Evolutionary conservation across 2,329 filamentous ascomycete genomes (phyloP).

Genomic region (Rhexocercosporidium sp.): DNA sequence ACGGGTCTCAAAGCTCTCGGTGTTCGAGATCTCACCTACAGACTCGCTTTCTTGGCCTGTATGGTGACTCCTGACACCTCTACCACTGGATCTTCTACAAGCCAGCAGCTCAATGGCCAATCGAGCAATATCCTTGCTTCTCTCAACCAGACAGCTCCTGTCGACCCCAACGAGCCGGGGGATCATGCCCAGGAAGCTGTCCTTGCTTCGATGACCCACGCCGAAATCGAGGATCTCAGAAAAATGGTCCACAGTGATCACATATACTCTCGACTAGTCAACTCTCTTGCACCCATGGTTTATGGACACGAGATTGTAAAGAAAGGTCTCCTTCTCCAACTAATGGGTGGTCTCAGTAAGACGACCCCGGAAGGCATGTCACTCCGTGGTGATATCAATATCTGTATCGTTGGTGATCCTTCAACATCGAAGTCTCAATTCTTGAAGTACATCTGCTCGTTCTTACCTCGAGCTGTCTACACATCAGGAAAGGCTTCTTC

Average conservation of each 20-base stretch:
- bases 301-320: slow-evolving; percentile 98
- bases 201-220: slow-evolving; percentile 80
- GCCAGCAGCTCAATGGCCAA: slow-evolving; percentile 71
- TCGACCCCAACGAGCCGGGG: slow-evolving; percentile 72
- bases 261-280: slow-evolving; percentile 90
- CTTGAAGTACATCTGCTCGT: slow-evolving; percentile 95
- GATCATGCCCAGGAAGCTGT: slow-evolving; percentile 88
- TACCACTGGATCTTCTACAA: slow-evolving; percentile 75
- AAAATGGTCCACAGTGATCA: slow-evolving; percentile 94
- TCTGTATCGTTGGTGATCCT: slow-evolving; percentile 96
- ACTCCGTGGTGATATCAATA: slow-evolving; percentile 96
- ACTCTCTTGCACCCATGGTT: slow-evolving; percentile 94
- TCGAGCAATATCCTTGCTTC: slow-evolving; percentile 85
- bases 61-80: slow-evolving; percentile 93
- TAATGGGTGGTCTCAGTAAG: slow-evolving; percentile 96
- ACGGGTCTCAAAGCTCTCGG: slow-evolving; percentile 89
- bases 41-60: slow-evolving; percentile 93
- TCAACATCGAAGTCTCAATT: slow-evolving; percentile 98
- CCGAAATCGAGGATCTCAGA: slow-evolving; percentile 90
- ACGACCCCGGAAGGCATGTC: slow-evolving; percentile 93
- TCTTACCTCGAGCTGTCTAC: slow-evolving; percentile 95
- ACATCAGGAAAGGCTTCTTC: slow-evolving; percentile 98
- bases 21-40: slow-evolving; percentile 93
- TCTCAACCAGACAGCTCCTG: slow-evolving; percentile 73
- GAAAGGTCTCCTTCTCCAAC: slow-evolving; percentile 90